Evolutionary conservation across 352 stramenopile genomes (phyloP).

Genomic region (Globisporangium echinulatum): DNA sequence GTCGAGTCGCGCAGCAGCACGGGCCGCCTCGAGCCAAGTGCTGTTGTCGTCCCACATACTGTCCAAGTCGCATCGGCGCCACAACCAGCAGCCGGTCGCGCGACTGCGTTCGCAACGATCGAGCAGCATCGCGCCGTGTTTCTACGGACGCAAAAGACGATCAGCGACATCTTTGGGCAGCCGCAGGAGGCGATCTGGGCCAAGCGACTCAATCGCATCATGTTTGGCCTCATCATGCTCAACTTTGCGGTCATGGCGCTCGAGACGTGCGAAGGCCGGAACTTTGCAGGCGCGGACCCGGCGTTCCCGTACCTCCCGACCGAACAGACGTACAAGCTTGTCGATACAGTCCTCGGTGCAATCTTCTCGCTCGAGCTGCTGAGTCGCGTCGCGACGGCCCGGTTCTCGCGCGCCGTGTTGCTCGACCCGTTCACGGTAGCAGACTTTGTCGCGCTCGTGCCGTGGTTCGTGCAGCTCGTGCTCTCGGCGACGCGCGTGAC

Average conservation of each 20-base stretch:
- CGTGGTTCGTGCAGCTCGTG: slow-evolving; percentile 45
- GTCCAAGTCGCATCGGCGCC: slow-evolving; percentile 7
- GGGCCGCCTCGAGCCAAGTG: background rate
- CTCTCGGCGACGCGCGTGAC: slow-evolving; percentile 3
- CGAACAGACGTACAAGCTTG: slow-evolving; percentile 22
- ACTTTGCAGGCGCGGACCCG: slow-evolving; percentile 42
- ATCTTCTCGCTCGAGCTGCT: slow-evolving; percentile 60
- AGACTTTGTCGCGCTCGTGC: slow-evolving; percentile 46
- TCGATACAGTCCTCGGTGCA: slow-evolving; percentile 33
- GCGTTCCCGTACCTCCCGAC: slow-evolving; percentile 48
- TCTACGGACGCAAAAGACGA: slow-evolving; percentile 22
- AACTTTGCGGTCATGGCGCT: slow-evolving; percentile 41
- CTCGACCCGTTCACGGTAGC: slow-evolving; percentile 40
- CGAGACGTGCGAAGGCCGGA: slow-evolving; percentile 58
- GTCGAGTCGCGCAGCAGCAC: background rate
- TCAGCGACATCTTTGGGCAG: slow-evolving; percentile 34
- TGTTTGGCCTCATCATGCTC: slow-evolving; percentile 51
- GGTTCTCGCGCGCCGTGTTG: slow-evolving; percentile 23
- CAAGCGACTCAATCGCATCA: slow-evolving; percentile 28
- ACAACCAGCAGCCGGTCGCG: background rate
- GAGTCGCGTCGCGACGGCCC: slow-evolving; percentile 20
- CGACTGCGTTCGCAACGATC: slow-evolving; percentile 1
- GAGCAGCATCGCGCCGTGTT: slow-evolving; percentile 16
- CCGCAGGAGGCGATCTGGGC: slow-evolving; percentile 26
- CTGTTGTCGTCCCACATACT: slow-evolving; percentile 8